These are phyloP conservation scores for Apophysomyces ossiformis DNA, from an alignment of 371 early-diverging fungal genomes.

Conservation along the genomic window DNA sequence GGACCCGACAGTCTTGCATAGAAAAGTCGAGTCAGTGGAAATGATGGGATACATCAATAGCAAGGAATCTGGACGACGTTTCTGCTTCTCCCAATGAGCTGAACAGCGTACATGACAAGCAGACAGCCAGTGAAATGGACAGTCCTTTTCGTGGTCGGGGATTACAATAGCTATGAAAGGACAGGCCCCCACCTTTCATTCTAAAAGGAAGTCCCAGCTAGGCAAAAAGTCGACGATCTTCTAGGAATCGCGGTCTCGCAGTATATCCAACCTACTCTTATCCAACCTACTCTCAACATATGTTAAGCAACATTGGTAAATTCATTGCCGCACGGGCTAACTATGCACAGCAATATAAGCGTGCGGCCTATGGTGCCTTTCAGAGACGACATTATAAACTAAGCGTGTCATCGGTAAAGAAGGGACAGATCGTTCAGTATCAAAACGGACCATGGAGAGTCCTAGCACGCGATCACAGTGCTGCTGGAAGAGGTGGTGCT, in stretches of 20 bases:
- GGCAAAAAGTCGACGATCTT: too few species aligned
- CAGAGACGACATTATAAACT: constrained; percentile 38
- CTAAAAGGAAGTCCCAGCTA: not conserved
- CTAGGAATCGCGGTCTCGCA: too few species aligned
- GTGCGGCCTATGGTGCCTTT: not conserved
- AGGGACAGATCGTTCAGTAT: constrained; percentile 54
- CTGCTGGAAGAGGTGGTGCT: constrained; percentile 56
- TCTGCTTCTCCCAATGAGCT: too few species aligned
- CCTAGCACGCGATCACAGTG: constrained; percentile 44
- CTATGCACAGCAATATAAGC: not conserved
- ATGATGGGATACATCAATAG: too few species aligned
- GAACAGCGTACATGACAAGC: too few species aligned
- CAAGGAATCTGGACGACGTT: too few species aligned
- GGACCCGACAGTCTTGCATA: too few species aligned
- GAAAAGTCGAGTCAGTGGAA: too few species aligned
- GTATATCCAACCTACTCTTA: not conserved
- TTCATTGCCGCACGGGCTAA: not conserved
- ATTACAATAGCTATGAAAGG: not conserved
- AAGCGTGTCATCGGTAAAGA: constrained; percentile 48
- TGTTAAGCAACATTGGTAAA: constrained; percentile 1
- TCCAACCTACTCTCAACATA: not conserved
- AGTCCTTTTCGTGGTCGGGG: too few species aligned
- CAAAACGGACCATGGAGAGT: constrained; percentile 54
- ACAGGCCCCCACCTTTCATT: not conserved
- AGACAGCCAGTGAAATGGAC: too few species aligned